Base-by-base conservation (phyloP, 2,329 filamentous ascomycete genomes). In the Trichoderma pleuroti region DNA sequence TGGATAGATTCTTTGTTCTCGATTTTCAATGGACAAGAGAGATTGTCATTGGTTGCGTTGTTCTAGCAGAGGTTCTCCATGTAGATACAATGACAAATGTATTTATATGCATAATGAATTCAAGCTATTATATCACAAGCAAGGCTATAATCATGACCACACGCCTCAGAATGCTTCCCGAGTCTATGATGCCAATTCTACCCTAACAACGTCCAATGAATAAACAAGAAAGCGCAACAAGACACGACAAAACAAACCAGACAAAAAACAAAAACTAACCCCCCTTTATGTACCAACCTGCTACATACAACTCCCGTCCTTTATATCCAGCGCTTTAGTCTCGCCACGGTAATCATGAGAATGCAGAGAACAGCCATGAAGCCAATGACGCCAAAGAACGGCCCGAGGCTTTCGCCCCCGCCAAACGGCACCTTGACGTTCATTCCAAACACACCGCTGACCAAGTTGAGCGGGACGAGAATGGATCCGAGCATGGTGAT, bases 401-500 rank as follows among this genome's bases (percentile, higher is more conserved):
- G 80, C 5, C 83, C 80, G 34, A 94, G 85, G 46, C 84, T 84
- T 1, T 85, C 85, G 0, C 80, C 80, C 26, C 83, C 79, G 66
- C 75, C 77, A 69, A 90, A 94, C 0, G 93, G 93, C 18, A 96
- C 91, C 5, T 80, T 78, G 1, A 97, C 92, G 81, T 97, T 97
- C 93, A 97, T 97, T 68, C 93, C 93, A 77, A 94, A 95, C 56
- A 94, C 83, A 81, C 92, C 92, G 49, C 93, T 97, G 73, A 98
- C 90, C 74, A 99, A 84, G 79, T 98, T 99, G 74, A 99, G 89
- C 4, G 96, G 96, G 71, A 99, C 94, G n/a, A 99, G 88, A 74
- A 99, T 93, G 4, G 95, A 97, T 0, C 94, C 96, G 74, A 98
- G 86, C 72, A 98, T 88, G 0, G 96, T 99, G 76, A 99, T 96